Evolutionary conservation across 2,329 filamentous ascomycete genomes (phyloP).

Genomic region (Claviceps purpurea): DNA sequence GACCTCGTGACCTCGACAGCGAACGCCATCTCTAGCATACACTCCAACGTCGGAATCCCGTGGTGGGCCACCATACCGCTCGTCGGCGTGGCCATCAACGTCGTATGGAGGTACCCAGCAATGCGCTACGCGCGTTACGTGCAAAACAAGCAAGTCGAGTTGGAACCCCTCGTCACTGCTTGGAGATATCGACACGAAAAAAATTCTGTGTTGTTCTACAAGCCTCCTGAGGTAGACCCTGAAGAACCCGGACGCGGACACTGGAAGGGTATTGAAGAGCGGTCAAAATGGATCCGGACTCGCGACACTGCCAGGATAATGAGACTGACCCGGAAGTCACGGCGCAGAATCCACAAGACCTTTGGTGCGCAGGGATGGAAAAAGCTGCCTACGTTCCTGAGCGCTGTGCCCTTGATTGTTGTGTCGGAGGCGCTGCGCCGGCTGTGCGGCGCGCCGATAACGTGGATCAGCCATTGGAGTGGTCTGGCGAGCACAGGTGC

Average conservation of each 20-base stretch:
- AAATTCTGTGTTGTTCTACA: no score
- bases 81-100: slow-evolving; percentile 32
- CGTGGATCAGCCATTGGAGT: slow-evolving; percentile 18
- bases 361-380: slow-evolving; percentile 36
- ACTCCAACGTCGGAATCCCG: slow-evolving; percentile 29
- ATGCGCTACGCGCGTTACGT: slow-evolving; percentile 24
- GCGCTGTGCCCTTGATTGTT: slow-evolving; percentile 35
- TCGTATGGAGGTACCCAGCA: slow-evolving; percentile 33
- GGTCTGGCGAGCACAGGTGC: slow-evolving; percentile 11
- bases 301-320: slow-evolving; percentile 6
- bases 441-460: slow-evolving; percentile 23
- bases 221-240: background rate
- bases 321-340: slow-evolving; percentile 16
- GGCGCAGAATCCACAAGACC: slow-evolving; percentile 20
- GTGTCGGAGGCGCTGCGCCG: slow-evolving; percentile 37
- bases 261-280: slow-evolving; percentile 3
- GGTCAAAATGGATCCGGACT: slow-evolving; percentile 12
- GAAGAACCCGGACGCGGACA: background rate
- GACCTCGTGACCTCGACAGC: slow-evolving; percentile 27
- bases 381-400: slow-evolving; percentile 23
- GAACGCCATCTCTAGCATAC: slow-evolving; percentile 28
- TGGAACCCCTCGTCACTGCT: slow-evolving; percentile 18
- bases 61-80: slow-evolving; percentile 43
- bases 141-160: slow-evolving; percentile 12
- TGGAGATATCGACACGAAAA: slow-evolving; percentile 17